Base-by-base conservation (phyloP, 139 green algal genomes). In the Closterium sp. region DNA sequence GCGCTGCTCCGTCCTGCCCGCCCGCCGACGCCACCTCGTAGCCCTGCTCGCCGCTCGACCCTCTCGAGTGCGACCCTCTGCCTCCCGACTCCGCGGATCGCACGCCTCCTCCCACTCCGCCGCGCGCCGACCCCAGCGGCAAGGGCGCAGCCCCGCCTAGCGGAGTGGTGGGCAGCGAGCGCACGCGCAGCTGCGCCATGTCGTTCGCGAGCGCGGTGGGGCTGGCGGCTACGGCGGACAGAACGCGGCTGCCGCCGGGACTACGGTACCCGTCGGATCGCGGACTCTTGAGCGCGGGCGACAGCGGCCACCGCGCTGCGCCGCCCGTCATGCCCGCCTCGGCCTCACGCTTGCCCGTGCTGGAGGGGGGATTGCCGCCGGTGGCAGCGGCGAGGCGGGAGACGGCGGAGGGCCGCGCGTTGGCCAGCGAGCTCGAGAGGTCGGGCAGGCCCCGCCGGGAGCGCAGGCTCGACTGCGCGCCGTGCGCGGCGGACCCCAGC, bases 241-340 rank as follows among this genome's bases (percentile, higher is more conserved):
- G 85, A 30, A 87, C n/a, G 85, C 85, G n/a, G 85, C 28, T 31
- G 85, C 85, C 85, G 21, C 28, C 85, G n/a, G 85, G 85, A 27
- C 85, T 87, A 9, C n/a, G n/a, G 9, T 87, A 31, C 21, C 85
- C 85, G 85, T 87, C 85, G 85, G 85, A 30, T 31, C 85, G 85
- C 19, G 85, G 85, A 27, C 85, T 87, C 85, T 87, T 87, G 21
- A 31, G 28, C 85, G 85, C 85, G 28, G 85, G 85, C 2, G 85
- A 87, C 85, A 87, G 85, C 85, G 85, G 85, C 85, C 85, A 87
- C 85, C 85, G 28, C n/a, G 85, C 28, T 79, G 62, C 62, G 19
- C 21, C n/a, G 85, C 85, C 85, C n/a, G 85, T 30, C 85, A 87
- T 17, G 85, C 85, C 85, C 85, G 85, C 85, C 13, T 87, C 85